A percentile compares a stretch with the other conserved stretches of the same genome.
Evolutionary conservation across 495 filamentous ascomycete genomes (phyloP).

Genomic region (Immersiella caudata): DNA sequence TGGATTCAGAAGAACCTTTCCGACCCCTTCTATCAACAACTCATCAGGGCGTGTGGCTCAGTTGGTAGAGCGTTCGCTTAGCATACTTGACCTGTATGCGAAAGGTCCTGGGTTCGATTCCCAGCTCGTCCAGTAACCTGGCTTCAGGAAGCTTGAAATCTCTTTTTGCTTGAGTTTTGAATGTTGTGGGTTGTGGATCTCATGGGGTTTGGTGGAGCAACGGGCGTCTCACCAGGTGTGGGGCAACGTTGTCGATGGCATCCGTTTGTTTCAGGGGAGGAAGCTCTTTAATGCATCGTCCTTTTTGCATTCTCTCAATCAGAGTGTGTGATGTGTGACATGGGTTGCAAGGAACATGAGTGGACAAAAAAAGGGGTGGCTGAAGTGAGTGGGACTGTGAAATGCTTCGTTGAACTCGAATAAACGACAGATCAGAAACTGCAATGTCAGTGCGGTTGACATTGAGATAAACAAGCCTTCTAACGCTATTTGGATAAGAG

Average conservation of each 20-base stretch:
- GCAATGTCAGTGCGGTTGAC: no score
- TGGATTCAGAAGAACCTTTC: neutral
- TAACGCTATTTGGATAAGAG: no score
- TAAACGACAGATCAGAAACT: no score
- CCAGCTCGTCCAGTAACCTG: neutral
- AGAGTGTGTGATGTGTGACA: no score
- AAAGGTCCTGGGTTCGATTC: conserved; percentile 1
- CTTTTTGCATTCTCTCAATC: no score
- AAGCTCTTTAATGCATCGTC: no score
- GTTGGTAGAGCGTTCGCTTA: conserved; percentile 1
- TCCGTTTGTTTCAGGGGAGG: no score
- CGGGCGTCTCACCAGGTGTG: neutral
- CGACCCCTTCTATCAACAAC: neutral
- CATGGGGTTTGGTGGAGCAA: neutral
- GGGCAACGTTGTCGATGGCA: neutral
- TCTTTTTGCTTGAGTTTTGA: neutral
- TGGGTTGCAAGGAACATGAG: no score
- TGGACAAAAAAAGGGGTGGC: no score
- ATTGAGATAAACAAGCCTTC: no score
- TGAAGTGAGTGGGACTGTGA: no score
- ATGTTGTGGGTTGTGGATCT: neutral
- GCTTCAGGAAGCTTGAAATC: neutral
- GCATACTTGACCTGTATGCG: neutral
- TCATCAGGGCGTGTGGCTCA: neutral
- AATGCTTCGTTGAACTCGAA: no score